Percentiles rank a stretch among this genome's conserved stretches.
These are phyloP conservation scores for Lactarius psammicola DNA, from an alignment of 768 basidiomycete species.

Conservation along the genomic window DNA sequence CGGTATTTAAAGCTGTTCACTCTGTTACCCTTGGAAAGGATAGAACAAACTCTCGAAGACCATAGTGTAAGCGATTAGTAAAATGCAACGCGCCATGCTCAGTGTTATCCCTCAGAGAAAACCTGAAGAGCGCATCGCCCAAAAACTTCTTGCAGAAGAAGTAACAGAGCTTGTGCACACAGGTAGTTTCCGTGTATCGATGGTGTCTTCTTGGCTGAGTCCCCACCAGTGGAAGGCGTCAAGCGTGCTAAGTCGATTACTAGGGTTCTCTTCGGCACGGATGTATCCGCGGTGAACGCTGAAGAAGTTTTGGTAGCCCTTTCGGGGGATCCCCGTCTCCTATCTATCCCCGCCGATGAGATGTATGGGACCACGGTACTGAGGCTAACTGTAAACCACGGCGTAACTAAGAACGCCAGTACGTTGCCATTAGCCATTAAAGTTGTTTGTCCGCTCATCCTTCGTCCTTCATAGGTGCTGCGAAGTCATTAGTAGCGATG, in stretches of 20 bases:
- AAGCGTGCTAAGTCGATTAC: conserved; percentile 46
- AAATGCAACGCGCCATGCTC: not conserved
- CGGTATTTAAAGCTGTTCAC: conserved; percentile 28
- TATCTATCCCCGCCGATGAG: conserved; percentile 48
- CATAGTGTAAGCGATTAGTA: conserved; percentile 20
- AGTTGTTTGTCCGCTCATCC: not conserved
- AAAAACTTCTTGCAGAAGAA: conserved; percentile 53
- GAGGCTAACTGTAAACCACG: conserved; percentile 59
- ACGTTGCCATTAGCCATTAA: not conserved
- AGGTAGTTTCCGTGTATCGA: conserved; percentile 34
- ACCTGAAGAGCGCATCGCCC: conserved; percentile 47
- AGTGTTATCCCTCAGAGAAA: conserved; percentile 31
- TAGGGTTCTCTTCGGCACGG: conserved; percentile 43
- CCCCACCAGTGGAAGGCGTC: conserved; percentile 40
- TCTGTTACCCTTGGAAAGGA: conserved; percentile 21
- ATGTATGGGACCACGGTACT: conserved; percentile 53
- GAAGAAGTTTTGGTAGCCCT: conserved; percentile 61
- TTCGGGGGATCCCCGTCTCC: conserved; percentile 60
- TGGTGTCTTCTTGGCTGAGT: not conserved
- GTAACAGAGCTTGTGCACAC: conserved; percentile 62
- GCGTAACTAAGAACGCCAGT: conserved; percentile 52
- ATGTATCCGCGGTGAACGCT: conserved; percentile 45
- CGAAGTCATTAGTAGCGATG: conserved; percentile 24
- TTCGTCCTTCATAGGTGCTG: conserved; percentile 18
- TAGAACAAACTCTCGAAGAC: conserved; percentile 22